Evolutionary conservation across 441 rosid genomes (phyloP), one percentile per base, ranked within the genome.

Genomic region (Populus hybrid): DNA sequence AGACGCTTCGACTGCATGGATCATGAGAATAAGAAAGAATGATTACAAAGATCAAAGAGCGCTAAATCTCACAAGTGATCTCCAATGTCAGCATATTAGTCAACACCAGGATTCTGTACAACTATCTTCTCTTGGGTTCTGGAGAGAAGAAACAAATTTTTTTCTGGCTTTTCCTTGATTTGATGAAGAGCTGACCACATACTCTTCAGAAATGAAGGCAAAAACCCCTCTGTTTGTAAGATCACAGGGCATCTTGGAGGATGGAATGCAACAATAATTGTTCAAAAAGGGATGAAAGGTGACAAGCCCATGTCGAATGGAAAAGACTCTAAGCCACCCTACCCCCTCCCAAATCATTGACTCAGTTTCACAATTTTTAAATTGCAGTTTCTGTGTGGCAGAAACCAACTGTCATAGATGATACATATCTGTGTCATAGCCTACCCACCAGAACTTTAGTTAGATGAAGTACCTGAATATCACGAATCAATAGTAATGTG

Each of bases 1-100:
- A 91, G 93, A 38, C 92, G 93, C 83, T 88, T 91, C 20, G 96
- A 93, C 91, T 90, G 84, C 77, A 81, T 77, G 75, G 53, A 61
- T 69, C 57, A 79, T 16, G 23, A 77, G 69, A 71, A 71, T 61
- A 71, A 40, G 53, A 76, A 71, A 32, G 67, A 24, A 24, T 4
- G 71, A 76, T 67, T 38, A 71, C 14, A 30, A 79, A 50, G 34
- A 50, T 8, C 21, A 71, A 73, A 42, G 21, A 74, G 7, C 10
- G 42, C 57, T 50, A 69, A 28, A 38, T 61, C 10, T 28, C 68
- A 73, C 9, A 61, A 73, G 65, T n/a, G 42, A 23, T 8, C 67
- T 9, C 30, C 28, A 26, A n/a, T 21, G 30, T 64, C 57, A 34
- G 4, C 20, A 20, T 28, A 14, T 26, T 63, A 23, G 34, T 74